A percentile compares a stretch with the other conserved stretches of the same genome.
phyloP scores from a whole-genome alignment of 1,139 yeast genomes.

The Saccharomyces pastorianus region DNA sequence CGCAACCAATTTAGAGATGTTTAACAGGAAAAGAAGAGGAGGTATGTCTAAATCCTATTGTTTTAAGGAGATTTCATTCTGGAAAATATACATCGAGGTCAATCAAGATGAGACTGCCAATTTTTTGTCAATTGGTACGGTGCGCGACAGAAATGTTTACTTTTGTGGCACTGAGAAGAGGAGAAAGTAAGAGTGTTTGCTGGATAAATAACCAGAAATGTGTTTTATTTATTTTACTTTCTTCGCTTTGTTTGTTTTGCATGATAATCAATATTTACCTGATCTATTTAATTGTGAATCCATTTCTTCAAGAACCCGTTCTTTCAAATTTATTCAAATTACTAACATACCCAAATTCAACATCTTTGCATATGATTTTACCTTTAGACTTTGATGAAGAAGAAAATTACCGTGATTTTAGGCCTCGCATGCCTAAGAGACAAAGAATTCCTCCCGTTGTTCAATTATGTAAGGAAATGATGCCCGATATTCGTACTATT shows the following conservation, averaged over 20 bases:
- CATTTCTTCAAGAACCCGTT: too few species aligned
- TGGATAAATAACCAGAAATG: too few species aligned
- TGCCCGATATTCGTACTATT: conserved; percentile 51
- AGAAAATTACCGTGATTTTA: conserved; percentile 28
- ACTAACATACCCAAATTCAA: conserved; percentile 6
- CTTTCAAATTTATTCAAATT: not conserved
- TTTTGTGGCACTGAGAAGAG: not conserved
- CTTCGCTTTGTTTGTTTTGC: not conserved
- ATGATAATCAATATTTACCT: too few species aligned
- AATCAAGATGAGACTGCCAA: not conserved
- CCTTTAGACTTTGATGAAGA: conserved; percentile 27
- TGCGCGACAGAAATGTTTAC: not conserved
- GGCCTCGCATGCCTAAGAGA: conserved; percentile 30
- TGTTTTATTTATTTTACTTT: not conserved
- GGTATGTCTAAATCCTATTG: conserved; percentile 10
- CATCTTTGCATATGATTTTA: conserved; percentile 13
- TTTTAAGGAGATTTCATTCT: not conserved
- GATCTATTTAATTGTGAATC: too few species aligned
- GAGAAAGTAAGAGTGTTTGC: not conserved
- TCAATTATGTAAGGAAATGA: conserved; percentile 35
- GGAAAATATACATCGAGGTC: conserved; percentile 1
- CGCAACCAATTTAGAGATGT: conserved; percentile 12
- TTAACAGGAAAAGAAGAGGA: conserved; percentile 28
- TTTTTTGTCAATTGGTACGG: not conserved
- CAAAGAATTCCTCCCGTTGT: conserved; percentile 36